Evolutionary conservation across 2,329 filamentous ascomycete species (phyloP).

Genomic region (Dothideomycetidae sp.): DNA sequence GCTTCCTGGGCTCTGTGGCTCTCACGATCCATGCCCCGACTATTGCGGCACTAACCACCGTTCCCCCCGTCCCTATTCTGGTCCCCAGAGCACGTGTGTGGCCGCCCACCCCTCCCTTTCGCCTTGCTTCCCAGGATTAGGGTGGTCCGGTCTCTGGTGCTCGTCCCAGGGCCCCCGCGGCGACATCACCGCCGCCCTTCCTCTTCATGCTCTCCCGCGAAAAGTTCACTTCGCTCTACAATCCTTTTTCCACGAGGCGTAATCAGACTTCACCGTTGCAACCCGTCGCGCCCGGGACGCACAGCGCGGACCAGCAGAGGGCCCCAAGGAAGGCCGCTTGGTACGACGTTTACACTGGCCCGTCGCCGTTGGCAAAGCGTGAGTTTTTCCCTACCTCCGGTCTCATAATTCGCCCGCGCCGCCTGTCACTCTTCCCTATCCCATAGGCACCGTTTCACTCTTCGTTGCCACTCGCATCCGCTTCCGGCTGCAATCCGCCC

Average conservation of each 20-base stretch:
- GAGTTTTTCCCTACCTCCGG: slow-evolving; percentile 4
- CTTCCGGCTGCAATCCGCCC: no score
- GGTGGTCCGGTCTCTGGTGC: slow-evolving; percentile 3
- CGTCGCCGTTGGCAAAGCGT: slow-evolving; percentile 7
- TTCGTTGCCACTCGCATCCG: slow-evolving; percentile 2
- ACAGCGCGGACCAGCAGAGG: neutral
- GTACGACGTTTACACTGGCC: slow-evolving; percentile 6
- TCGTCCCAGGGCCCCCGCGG: neutral
- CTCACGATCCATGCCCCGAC: slow-evolving; percentile 7
- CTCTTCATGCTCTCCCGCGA: slow-evolving; percentile 7
- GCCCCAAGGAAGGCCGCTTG: slow-evolving; percentile 3
- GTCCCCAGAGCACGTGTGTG: neutral
- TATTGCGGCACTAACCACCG: slow-evolving; percentile 7
- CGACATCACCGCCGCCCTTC: no score
- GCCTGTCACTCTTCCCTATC: slow-evolving; percentile 8
- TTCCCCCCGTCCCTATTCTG: slow-evolving; percentile 8
- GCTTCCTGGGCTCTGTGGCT: no score
- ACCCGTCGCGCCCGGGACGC: neutral
- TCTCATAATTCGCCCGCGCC: slow-evolving; percentile 6
- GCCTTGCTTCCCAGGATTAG: no score
- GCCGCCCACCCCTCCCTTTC: slow-evolving; percentile 3
- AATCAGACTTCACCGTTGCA: slow-evolving; percentile 8
- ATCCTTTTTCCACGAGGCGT: slow-evolving; percentile 8
- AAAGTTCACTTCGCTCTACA: slow-evolving; percentile 8
- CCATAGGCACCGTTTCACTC: slow-evolving; percentile 7